Conservation (phyloP, 2,329 filamentous ascomycete genomes). For the Drechslerella stenobrocha region DNA sequence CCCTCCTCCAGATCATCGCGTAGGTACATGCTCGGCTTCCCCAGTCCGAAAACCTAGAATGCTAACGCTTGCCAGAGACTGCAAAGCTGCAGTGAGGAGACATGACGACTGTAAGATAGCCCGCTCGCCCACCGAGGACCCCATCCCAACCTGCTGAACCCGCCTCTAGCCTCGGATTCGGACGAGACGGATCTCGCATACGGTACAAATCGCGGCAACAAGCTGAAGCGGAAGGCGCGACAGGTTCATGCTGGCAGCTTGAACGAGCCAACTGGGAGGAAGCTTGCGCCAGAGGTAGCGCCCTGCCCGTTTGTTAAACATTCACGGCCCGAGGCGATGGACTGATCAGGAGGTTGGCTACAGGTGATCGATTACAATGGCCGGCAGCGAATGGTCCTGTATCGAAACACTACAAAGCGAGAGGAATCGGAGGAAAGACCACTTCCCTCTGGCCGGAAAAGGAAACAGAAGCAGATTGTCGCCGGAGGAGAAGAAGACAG, state of each 20-base stretch:
- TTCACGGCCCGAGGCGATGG: background rate
- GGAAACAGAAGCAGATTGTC: slow-evolving; percentile 44
- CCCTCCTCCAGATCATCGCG: slow-evolving; percentile 50
- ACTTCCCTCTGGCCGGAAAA: slow-evolving; percentile 37
- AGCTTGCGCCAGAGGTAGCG: slow-evolving; percentile 70
- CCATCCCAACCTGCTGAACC: background rate
- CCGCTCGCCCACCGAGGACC: background rate
- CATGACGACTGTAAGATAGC: slow-evolving; percentile 46
- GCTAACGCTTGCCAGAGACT: slow-evolving; percentile 49
- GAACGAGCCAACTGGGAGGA: slow-evolving; percentile 67
- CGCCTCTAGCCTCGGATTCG: slow-evolving; percentile 70
- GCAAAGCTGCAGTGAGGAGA: slow-evolving; percentile 51
- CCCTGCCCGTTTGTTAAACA: background rate
- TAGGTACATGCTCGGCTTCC: slow-evolving; percentile 33
- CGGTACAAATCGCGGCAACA: slow-evolving; percentile 75
- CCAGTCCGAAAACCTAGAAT: slow-evolving; percentile 8
- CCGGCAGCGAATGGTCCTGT: slow-evolving; percentile 71
- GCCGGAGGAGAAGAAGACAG: slow-evolving; percentile 36
- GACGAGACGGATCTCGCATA: slow-evolving; percentile 69
- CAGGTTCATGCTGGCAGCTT: slow-evolving; percentile 72
- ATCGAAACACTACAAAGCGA: slow-evolving; percentile 59
- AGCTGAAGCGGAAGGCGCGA: slow-evolving; percentile 73
- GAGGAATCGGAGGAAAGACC: slow-evolving; percentile 37
- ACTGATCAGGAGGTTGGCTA: background rate
- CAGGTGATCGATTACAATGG: slow-evolving; percentile 74